Conservation (phyloP, 805 yeast species). For the Maudiozyma serrabonitensis region DNA sequence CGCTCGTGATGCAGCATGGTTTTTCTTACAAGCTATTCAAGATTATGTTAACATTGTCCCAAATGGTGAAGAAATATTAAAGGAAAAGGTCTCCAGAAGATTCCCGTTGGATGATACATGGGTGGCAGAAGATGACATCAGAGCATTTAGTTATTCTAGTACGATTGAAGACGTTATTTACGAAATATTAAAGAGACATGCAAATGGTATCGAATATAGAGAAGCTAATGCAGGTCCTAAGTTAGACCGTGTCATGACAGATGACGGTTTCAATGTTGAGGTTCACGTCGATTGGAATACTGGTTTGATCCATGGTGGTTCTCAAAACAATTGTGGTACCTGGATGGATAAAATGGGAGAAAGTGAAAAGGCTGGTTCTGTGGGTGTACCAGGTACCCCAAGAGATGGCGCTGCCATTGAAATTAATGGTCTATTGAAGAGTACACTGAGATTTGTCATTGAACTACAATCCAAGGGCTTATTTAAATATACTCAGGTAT, state of each 20-base stretch:
- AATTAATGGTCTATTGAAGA: constrained; percentile 79
- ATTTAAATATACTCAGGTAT: constrained; percentile 51
- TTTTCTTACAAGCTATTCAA: constrained; percentile 79
- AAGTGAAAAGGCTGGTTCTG: constrained; percentile 67
- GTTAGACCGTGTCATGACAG: constrained; percentile 85
- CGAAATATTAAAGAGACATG: constrained; percentile 83
- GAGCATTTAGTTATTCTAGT: constrained; percentile 65
- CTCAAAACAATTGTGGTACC: constrained; percentile 89
- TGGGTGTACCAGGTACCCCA: constrained; percentile 96
- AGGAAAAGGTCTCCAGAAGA: constrained; percentile 68
- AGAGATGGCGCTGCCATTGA: constrained; percentile 96
- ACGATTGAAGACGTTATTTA: constrained; percentile 67
- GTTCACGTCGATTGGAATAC: constrained; percentile 79
- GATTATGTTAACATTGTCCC: constrained; percentile 67
- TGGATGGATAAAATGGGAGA: constrained; percentile 99
- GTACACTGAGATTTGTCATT: constrained; percentile 71
- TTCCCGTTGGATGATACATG: constrained; percentile 84
- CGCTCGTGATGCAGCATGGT: constrained; percentile 97
- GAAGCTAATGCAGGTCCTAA: constrained; percentile 92
- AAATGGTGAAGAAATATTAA: constrained; percentile 53
- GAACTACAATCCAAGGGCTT: constrained; percentile 42
- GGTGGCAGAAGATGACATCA: constrained; percentile 54
- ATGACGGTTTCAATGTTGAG: constrained; percentile 82
- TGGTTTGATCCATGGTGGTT: constrained; percentile 86
- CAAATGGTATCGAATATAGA: constrained; percentile 74